phyloP scores from a whole-genome alignment of 2,329 filamentous ascomycete genomes.

The Diplodia intermedia region DNA sequence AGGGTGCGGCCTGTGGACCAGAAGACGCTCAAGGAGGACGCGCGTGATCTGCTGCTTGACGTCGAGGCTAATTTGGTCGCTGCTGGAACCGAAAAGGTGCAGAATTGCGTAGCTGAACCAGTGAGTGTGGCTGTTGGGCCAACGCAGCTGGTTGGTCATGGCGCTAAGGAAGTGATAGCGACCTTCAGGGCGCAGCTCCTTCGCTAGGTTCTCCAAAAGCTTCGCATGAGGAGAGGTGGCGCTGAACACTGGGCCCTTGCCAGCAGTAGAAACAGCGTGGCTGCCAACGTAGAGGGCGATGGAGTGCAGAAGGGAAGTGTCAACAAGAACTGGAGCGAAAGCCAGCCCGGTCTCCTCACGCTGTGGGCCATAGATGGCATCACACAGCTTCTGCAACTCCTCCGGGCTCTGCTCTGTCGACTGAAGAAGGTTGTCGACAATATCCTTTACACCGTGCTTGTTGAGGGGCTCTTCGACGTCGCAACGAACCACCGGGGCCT shows the following conservation, averaged over 20 bases:
- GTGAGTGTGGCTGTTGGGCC: conserved; percentile 85
- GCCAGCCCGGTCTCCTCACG: conserved; percentile 69
- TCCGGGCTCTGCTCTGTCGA: conserved; percentile 69
- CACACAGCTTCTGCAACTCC: conserved; percentile 76
- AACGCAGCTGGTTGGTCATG: conserved; percentile 90
- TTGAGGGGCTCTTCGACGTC: conserved; percentile 63
- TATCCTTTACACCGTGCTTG: conserved; percentile 60
- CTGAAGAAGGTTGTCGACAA: conserved; percentile 60
- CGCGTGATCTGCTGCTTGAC: conserved; percentile 91
- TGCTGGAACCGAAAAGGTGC: conserved; percentile 72
- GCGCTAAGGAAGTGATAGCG: conserved; percentile 85
- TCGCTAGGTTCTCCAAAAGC: conserved; percentile 76
- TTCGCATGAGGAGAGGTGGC: conserved; percentile 70
- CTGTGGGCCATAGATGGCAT: conserved; percentile 70
- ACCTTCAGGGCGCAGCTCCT: conserved; percentile 75
- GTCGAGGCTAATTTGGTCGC: conserved; percentile 73
- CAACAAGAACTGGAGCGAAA: conserved; percentile 70
- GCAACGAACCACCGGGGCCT: conserved; percentile 69
- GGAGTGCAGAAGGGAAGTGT: conserved; percentile 76
- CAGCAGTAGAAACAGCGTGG: conserved; percentile 68
- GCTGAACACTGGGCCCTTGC: conserved; percentile 69
- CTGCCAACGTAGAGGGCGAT: conserved; percentile 83
- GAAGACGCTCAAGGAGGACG: conserved; percentile 83
- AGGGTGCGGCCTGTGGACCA: conserved; percentile 90
- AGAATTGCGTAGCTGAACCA: conserved; percentile 90